Percentiles rank a stretch among this genome's conserved stretches.
These are phyloP conservation scores for Kuraishia cidri DNA, from an alignment of 805 yeast genomes.

Conservation along the genomic window DNA sequence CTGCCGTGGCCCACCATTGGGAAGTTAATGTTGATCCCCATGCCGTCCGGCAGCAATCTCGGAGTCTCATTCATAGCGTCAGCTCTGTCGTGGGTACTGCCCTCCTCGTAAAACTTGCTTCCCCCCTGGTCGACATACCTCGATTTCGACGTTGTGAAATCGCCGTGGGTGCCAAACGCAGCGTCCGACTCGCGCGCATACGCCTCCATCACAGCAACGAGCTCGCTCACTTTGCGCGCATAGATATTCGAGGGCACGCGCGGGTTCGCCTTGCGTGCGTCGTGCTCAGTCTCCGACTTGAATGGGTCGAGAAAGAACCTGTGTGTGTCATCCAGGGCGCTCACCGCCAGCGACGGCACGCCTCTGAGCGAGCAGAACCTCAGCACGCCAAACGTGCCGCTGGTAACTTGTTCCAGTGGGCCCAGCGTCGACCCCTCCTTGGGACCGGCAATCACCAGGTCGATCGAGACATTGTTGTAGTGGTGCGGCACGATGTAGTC, in stretches of 20 bases:
- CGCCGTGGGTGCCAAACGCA: conserved; percentile 8
- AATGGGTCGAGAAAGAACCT: background rate
- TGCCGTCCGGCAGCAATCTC: conserved; percentile 34
- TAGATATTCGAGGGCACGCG: background rate
- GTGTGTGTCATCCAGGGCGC: conserved; percentile 2
- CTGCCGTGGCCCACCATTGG: conserved; percentile 30
- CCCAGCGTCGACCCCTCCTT: conserved; percentile 34
- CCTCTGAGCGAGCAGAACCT: conserved; percentile 11
- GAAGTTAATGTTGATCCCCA: conserved; percentile 39
- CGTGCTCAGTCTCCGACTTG: background rate
- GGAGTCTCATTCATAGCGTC: conserved; percentile 3
- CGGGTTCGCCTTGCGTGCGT: background rate
- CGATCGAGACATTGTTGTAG: conserved; percentile 27
- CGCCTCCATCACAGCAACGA: background rate
- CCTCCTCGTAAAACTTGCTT: conserved; percentile 2
- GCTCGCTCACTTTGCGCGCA: background rate
- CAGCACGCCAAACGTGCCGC: conserved; percentile 10
- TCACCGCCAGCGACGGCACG: conserved; percentile 14
- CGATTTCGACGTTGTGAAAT: conserved; percentile 10
- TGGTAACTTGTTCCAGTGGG: conserved; percentile 15
- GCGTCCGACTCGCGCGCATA: background rate
- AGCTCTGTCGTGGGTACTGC: conserved; percentile 2
- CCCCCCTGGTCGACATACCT: conserved; percentile 4
- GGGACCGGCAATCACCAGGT: conserved; percentile 36
- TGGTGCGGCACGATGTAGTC: conserved; percentile 30